A percentile compares a stretch with the other conserved stretches of the same genome.
These are phyloP conservation scores for Cyberlindnera maclurae DNA, from an alignment of 805 yeast species.

Conservation along the genomic window DNA sequence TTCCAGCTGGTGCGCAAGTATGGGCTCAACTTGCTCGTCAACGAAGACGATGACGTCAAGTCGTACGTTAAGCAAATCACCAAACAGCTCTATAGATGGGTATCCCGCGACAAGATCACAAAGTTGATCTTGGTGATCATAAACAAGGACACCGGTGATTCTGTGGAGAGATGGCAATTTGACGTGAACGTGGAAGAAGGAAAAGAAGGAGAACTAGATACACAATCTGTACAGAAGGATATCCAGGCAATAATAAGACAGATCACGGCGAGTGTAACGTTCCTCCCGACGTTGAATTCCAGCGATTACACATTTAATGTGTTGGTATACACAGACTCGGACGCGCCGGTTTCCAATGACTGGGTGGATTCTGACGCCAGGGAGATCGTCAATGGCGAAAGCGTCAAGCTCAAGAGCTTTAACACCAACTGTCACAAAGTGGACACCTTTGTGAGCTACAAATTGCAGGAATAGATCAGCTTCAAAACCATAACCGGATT, in stretches of 20 bases:
- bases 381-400: constrained; percentile 51
- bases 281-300: constrained; percentile 66
- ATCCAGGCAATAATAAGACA: constrained; percentile 85
- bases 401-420: constrained; percentile 63
- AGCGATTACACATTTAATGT: constrained; percentile 74
- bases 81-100: constrained; percentile 68
- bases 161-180: constrained; percentile 85
- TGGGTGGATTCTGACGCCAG: constrained; percentile 78
- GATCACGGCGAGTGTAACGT: constrained; percentile 80
- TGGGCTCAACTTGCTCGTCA: constrained; percentile 65
- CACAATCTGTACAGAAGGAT: constrained; percentile 31
- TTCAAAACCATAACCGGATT: too few relatives aligned
- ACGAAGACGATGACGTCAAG: constrained; percentile 70
- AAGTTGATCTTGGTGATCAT: constrained; percentile 69
- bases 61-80: constrained; percentile 60
- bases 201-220: background rate
- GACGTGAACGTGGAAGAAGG: constrained; percentile 30
- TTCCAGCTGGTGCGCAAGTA: constrained; percentile 73
- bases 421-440: constrained; percentile 62
- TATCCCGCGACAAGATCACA: constrained; percentile 58
- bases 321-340: constrained; percentile 70
- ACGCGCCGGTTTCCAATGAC: constrained; percentile 62
- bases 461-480: constrained; percentile 7
- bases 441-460: constrained; percentile 58
- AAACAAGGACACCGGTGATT: constrained; percentile 56